Conservation (phyloP, 495 filamentous ascomycete species). For the Neurospora cerealis region DNA sequence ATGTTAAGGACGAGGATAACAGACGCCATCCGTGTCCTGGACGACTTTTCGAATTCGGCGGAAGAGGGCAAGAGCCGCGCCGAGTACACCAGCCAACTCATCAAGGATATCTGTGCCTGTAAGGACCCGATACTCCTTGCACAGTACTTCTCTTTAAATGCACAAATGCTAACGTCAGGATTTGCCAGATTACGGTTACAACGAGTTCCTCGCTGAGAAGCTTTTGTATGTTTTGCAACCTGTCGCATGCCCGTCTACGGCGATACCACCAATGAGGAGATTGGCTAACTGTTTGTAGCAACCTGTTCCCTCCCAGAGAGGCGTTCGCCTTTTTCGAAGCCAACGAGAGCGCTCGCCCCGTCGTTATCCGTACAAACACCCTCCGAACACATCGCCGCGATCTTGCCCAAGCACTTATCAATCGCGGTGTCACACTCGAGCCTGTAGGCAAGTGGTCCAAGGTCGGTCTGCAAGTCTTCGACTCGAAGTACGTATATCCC, state of each 20-base stretch:
- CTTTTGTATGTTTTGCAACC: conserved; percentile 10
- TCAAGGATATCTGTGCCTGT: conserved; percentile 83
- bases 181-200: conserved; percentile 67
- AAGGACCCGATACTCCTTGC: neutral
- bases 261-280: neutral
- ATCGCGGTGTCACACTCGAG: conserved; percentile 91
- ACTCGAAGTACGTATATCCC: conserved; percentile 43
- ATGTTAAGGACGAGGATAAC: conserved; percentile 83
- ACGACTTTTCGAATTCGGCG: conserved; percentile 69
- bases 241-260: neutral
- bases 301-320: conserved; percentile 85
- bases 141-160: neutral
- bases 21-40: conserved; percentile 83
- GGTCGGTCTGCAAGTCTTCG: conserved; percentile 92
- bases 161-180: neutral
- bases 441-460: conserved; percentile 99
- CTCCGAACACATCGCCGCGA: conserved; percentile 85
- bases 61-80: conserved; percentile 70
- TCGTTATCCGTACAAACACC: conserved; percentile 81
- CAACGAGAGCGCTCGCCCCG: conserved; percentile 79
- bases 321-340: conserved; percentile 98
- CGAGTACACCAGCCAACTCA: conserved; percentile 75
- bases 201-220: conserved; percentile 35
- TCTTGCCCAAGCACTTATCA: conserved; percentile 89
- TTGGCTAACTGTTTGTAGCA: conserved; percentile 33